Base-by-base conservation (phyloP, 2,329 filamentous ascomycete genomes). In the Arthrinium puccinioides region DNA sequence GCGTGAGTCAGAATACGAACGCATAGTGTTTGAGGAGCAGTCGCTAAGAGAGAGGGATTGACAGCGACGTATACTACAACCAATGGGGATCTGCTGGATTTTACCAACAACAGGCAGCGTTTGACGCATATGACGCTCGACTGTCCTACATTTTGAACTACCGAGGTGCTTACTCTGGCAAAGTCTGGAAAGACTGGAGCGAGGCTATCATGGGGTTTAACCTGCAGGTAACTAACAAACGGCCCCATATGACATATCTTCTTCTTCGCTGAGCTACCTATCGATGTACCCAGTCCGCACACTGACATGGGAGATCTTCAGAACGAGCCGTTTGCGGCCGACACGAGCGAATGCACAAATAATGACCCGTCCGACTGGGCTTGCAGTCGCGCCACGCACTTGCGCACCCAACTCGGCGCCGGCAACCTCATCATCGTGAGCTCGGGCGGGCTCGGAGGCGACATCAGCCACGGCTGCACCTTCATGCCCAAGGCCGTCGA, bases 181-280 rank as follows among this genome's bases (percentile, higher is more conserved):
- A 54, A 28, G 44, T 52, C 4, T 59, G 57, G 57, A 57, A 56
- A 32, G 37, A 49, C 7, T 60, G 54, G 55, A 44, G 41, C 36
- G 44, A 54, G 7, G 55, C 50, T 29, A 59, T 60, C 39, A 41
- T 57, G 38, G 53, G 49, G 16, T 60, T 59, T 38, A 53, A 60
- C 38, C 38, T 60, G 4, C 53, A 60, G 37, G 45, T 48, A 39
- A 30, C 37, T 32, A 19, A 26, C 9, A 9, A 31, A 18, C 16
- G 7, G 13, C 9, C 19, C 11, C n/a, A 2, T 29, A 29, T 11
- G 18, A 15, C 20, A 14, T 7, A 24, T 21, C 21, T 10, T 34
- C 21, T 13, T n/a, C 21, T 6, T 24, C 18, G 13, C 11, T 10
- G 7, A 14, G 4, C 8, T 21, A 20, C 23, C 25, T 5, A 4